A percentile compares a stretch with the other conserved stretches of the same genome.
Evolutionary conservation across 1,284 basidiomycete genomes (phyloP).

Genomic region (Pascua sp.): DNA sequence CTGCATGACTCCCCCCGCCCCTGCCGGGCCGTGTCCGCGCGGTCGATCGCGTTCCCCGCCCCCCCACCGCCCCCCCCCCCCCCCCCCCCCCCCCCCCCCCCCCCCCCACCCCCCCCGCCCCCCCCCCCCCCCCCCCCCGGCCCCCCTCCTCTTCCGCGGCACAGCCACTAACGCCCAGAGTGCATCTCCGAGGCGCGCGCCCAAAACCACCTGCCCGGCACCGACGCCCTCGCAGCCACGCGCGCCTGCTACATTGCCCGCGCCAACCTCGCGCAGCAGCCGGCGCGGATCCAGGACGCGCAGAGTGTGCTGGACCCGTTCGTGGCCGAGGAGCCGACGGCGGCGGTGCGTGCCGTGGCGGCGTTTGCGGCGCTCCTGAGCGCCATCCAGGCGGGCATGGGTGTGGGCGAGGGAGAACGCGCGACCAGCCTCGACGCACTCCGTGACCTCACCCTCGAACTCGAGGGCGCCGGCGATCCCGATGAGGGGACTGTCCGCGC

Average conservation of each 20-base stretch:
- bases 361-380: constrained; percentile 66
- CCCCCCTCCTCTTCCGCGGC: too few relatives aligned
- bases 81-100: too few relatives aligned
- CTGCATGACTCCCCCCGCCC: too few relatives aligned
- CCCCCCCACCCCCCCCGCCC: too few relatives aligned
- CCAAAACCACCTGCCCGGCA: constrained; percentile 26
- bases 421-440: constrained; percentile 65
- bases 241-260: constrained; percentile 75
- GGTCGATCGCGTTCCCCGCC: too few relatives aligned
- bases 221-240: constrained; percentile 47
- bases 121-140: too few relatives aligned
- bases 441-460: constrained; percentile 78
- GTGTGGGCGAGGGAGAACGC: constrained; percentile 46
- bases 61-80: too few relatives aligned
- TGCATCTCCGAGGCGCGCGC: constrained; percentile 44
- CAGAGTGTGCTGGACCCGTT: constrained; percentile 54
- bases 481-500: constrained; percentile 67
- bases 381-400: constrained; percentile 5
- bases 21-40: too few relatives aligned
- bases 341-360: constrained; percentile 66
- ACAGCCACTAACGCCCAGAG: constrained; percentile 22
- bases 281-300: constrained; percentile 58
- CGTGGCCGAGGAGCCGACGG: constrained; percentile 55
- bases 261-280: constrained; percentile 70
- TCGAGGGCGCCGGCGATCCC: constrained; percentile 66